Percentiles rank a stretch among this genome's conserved stretches.
These are phyloP conservation scores for Saturnispora kantuleensis DNA, from an alignment of 805 yeast genomes.

Conservation along the genomic window DNA sequence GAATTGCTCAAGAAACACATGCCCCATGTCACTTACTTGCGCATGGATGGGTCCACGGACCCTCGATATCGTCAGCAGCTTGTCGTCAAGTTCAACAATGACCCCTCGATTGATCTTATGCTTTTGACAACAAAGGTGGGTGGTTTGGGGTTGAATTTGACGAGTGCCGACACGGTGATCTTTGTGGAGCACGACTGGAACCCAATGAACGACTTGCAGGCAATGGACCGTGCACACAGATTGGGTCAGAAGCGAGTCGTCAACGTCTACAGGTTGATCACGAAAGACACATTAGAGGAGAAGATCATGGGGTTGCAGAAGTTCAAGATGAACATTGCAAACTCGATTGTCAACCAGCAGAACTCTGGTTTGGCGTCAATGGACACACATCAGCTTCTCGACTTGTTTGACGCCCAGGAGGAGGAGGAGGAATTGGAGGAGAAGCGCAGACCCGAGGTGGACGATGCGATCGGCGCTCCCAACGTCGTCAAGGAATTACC, in stretches of 20 bases:
- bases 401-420: conserved; percentile 67
- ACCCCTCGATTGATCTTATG: conserved; percentile 92
- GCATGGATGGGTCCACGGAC: conserved; percentile 90
- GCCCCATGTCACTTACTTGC: conserved; percentile 89
- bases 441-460: conserved; percentile 16
- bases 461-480: conserved; percentile 11
- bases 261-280: conserved; percentile 88
- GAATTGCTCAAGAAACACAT: conserved; percentile 72
- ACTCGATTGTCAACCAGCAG: conserved; percentile 92
- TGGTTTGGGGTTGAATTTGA: conserved; percentile 92
- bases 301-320: conserved; percentile 97
- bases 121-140: conserved; percentile 95
- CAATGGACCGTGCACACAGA: conserved; percentile 98
- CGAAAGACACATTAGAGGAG: conserved; percentile 89
- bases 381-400: conserved; percentile 92
- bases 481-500: conserved; percentile 64
- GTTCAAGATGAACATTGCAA: conserved; percentile 95
- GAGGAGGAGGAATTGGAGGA: conserved; percentile 25
- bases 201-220: conserved; percentile 98
- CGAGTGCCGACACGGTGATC: conserved; percentile 99
- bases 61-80: conserved; percentile 86
- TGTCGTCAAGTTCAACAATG: conserved; percentile 86
- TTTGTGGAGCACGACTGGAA: conserved; percentile 99
- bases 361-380: conserved; percentile 91
- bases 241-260: conserved; percentile 97